These are phyloP conservation scores for Myxozyma sirexii DNA, from an alignment of 805 yeast species.

Conservation along the genomic window DNA sequence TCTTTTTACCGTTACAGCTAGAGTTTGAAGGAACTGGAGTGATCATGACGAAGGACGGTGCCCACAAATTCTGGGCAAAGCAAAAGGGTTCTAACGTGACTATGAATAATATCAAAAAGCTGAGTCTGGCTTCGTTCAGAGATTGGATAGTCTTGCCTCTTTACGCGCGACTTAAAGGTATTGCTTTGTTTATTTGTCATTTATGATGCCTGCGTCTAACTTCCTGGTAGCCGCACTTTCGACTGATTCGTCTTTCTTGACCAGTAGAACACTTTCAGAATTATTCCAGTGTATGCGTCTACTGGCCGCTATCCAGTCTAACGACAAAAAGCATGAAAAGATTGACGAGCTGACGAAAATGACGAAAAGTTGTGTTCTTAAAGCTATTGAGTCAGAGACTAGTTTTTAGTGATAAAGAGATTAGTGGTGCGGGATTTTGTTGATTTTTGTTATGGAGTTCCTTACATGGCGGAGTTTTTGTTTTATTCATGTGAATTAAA, in stretches of 20 bases:
- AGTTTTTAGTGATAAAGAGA: neutral
- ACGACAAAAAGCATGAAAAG: conserved; percentile 59
- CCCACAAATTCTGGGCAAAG: conserved; percentile 44
- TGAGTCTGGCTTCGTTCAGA: conserved; percentile 43
- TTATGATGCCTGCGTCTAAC: neutral
- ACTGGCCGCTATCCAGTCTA: conserved; percentile 55
- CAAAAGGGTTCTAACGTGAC: conserved; percentile 32
- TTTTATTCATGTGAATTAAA: neutral
- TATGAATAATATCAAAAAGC: conserved; percentile 37
- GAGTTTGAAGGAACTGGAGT: conserved; percentile 53
- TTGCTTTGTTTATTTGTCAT: neutral
- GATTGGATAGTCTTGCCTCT: conserved; percentile 44
- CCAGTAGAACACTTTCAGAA: conserved; percentile 39
- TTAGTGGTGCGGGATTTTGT: neutral
- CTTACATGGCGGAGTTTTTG: neutral
- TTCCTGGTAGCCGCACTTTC: neutral
- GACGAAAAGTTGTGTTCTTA: neutral
- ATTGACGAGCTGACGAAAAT: conserved; percentile 51
- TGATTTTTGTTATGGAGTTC: neutral
- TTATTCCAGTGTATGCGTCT: conserved; percentile 66
- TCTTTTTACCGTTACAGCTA: conserved; percentile 60
- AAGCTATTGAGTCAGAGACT: neutral
- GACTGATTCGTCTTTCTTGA: neutral
- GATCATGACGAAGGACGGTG: conserved; percentile 44
- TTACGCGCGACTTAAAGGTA: conserved; percentile 23